Base-by-base conservation (phyloP, 208 protist genomes). In the Kentomonas sorsogonicus region DNA sequence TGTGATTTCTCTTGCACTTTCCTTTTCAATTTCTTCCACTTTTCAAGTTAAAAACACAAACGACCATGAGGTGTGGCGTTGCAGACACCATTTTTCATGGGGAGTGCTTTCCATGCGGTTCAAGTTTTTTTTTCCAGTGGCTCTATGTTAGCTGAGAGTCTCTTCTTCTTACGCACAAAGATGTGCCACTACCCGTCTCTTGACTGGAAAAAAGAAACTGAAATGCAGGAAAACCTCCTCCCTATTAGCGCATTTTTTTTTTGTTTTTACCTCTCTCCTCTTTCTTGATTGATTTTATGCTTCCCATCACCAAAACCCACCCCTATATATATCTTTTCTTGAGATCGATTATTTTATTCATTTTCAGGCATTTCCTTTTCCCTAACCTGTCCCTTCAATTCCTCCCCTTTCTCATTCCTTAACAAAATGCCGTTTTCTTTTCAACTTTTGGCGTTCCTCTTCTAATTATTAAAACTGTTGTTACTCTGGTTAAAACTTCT, bases 341-440 rank as follows among this genome's bases (percentile, higher is more conserved):
- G 10, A 34, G 10, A 38, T 52, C 15, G 7, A 54, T 40, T 39
- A 20, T 40, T 54, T 51, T 48, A 30, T 54, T 63, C 26, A 20
- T 51, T 33, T 26, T 13, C 39, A 38, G 16, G n/a, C 30, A n/a
- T 30, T 41, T 29, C 20, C 39, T 60, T 52, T 30, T 31, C 22
- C 55, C 11, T 52, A 6, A 52, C 26, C 25, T 38, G 22, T 3
- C 9, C 34, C 2, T 59, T 34, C 43, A n/a, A 0, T 23, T 50
- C 13, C 25, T 26, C 15, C 1, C 2, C 10, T 59, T 51, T 51
- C 33, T 16, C 22, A 44, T 10, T 45, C 20, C 29, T 27, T 11
- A 43, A 7, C 5, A 27, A 26, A 41, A 27, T 47, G 18, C 16
- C 10, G 7, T 43, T 43, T 55, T 38, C n/a, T 55, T 27, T 44